A percentile compares a stretch with the other conserved stretches of the same genome.
Conservation (phyloP, 2,329 filamentous ascomycete species). For the Onygena corvina region DNA sequence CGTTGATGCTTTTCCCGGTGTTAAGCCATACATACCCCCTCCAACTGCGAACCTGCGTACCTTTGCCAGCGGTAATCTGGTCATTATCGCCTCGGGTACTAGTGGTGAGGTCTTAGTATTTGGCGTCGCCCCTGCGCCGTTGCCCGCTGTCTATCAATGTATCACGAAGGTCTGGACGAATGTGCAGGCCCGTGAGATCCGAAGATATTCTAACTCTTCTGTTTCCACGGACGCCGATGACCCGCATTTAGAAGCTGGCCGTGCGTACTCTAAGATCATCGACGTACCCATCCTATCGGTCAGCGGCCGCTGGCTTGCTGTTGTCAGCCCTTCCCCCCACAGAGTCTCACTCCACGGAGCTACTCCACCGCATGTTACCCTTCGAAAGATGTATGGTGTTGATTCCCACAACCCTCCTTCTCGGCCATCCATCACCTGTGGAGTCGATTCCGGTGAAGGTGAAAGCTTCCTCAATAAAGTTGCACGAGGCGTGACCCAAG, state of each 20-base stretch:
- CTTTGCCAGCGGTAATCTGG: conserved; percentile 56
- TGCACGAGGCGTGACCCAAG: conserved; percentile 39
- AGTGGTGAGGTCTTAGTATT: conserved; percentile 86
- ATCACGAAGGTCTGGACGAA: conserved; percentile 88
- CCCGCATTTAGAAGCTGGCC: conserved; percentile 29
- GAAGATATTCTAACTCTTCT: conserved; percentile 37
- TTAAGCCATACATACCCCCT: conserved; percentile 53
- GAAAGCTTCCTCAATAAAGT: conserved; percentile 39
- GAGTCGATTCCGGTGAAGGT: conserved; percentile 36
- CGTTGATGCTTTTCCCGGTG: conserved; percentile 47
- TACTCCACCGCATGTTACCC: conserved; percentile 27
- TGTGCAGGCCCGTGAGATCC: conserved; percentile 46
- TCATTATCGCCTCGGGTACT: conserved; percentile 64
- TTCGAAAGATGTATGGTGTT: conserved; percentile 30
- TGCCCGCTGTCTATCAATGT: conserved; percentile 44
- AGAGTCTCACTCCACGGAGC: conserved; percentile 31
- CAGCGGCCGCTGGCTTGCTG: conserved; percentile 37
- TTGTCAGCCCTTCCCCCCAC: conserved; percentile 31
- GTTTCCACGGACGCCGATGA: conserved; percentile 35
- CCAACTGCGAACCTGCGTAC: conserved; percentile 63
- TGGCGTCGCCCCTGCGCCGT: conserved; percentile 25
- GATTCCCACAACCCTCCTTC: conserved; percentile 33
- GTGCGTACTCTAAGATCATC: conserved; percentile 17
- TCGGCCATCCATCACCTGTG: conserved; percentile 33
- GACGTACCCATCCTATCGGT: conserved; percentile 34